Conservation (phyloP, 2,329 filamentous ascomycete genomes). For the Ilyonectria robusta region DNA sequence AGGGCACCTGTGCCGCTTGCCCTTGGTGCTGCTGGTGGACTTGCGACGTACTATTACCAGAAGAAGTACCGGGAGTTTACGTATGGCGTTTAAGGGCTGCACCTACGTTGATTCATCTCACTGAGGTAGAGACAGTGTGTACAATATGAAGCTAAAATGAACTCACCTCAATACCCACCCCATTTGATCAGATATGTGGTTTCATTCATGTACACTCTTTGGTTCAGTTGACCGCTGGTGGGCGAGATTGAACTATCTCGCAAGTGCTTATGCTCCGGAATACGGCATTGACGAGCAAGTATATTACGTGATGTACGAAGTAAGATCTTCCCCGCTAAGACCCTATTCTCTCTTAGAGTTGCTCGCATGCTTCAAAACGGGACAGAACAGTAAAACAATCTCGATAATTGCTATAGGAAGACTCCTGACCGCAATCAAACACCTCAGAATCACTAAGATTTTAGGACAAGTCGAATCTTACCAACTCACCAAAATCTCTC, state of each 20-base stretch:
- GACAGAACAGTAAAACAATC: neutral
- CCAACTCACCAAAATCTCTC: neutral
- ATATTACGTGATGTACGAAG: neutral
- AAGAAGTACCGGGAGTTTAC: conserved; percentile 59
- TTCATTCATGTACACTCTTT: too few relatives aligned
- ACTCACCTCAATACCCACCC: neutral
- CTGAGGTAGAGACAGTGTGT: neutral
- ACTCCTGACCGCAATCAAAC: neutral
- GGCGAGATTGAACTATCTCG: too few relatives aligned
- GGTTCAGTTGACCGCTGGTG: too few relatives aligned
- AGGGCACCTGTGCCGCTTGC: conserved; percentile 55
- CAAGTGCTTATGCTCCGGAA: too few relatives aligned
- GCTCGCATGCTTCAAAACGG: neutral
- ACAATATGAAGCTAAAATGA: neutral
- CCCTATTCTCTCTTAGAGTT: neutral
- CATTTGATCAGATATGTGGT: neutral
- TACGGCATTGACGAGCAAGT: too few relatives aligned
- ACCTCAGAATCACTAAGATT: neutral
- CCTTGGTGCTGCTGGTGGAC: conserved; percentile 50
- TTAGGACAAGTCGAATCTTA: neutral
- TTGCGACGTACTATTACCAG: conserved; percentile 59
- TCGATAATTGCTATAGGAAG: neutral
- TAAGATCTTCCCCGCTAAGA: neutral
- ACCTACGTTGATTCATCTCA: neutral
- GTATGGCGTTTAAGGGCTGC: conserved; percentile 41